Evolutionary conservation across 192 early-diverging fungal genomes (phyloP).

Genomic region (Coemansia sp.): DNA sequence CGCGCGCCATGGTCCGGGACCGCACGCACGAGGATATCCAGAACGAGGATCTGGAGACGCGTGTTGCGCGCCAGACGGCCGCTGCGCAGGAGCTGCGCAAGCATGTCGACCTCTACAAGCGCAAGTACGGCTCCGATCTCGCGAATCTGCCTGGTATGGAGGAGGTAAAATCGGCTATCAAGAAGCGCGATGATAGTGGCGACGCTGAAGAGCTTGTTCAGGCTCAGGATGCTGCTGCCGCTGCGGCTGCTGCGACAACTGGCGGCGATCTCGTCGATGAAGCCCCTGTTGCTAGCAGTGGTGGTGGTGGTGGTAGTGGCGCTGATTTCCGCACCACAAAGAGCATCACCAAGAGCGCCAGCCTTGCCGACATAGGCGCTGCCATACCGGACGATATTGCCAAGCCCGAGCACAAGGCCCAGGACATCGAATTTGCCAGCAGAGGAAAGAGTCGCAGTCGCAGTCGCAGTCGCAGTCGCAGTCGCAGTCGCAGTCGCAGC

Average conservation of each 20-base stretch:
- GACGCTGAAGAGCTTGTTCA: slow-evolving; percentile 10
- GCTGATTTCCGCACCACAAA: slow-evolving; percentile 2
- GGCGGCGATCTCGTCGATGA: too few species aligned
- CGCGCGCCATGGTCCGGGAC: slow-evolving; percentile 12
- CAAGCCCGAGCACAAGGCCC: not conserved
- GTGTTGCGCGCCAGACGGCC: slow-evolving; percentile 18
- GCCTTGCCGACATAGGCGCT: not conserved
- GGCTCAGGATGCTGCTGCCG: not conserved
- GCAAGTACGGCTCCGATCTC: slow-evolving; percentile 34
- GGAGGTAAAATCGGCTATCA: slow-evolving; percentile 20
- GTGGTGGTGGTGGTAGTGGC: slow-evolving; percentile 4
- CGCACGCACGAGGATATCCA: slow-evolving; percentile 8
- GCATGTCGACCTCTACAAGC: slow-evolving; percentile 41
- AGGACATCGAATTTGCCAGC: not conserved
- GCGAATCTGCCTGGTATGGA: slow-evolving; percentile 25
- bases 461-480: not conserved
- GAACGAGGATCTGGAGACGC: slow-evolving; percentile 16
- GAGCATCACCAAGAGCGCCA: not conserved
- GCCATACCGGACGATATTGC: not conserved
- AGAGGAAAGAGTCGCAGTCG: too few species aligned
- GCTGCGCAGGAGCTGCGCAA: slow-evolving; percentile 37
- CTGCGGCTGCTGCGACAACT: too few species aligned
- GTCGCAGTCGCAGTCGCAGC: slow-evolving; percentile 1
- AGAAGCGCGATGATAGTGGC: slow-evolving; percentile 1
- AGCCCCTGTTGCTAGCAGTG: not conserved